Evolutionary conservation across 2,329 filamentous ascomycete species (phyloP).

Genomic region (Ilyonectria robusta): DNA sequence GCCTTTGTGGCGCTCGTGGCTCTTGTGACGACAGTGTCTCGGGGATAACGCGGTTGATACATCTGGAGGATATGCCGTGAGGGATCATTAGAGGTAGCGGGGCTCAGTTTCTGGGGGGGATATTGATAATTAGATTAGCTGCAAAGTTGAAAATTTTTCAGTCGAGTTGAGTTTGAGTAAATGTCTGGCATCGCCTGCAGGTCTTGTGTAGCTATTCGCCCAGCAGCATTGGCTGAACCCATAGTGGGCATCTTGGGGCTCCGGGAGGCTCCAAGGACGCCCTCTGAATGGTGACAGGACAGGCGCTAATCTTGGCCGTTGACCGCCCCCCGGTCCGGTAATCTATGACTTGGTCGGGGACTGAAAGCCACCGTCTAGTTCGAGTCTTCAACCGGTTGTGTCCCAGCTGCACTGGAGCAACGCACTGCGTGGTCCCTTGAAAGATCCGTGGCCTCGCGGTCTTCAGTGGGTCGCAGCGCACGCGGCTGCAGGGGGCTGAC

Average conservation of each 20-base stretch:
- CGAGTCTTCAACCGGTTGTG: background rate
- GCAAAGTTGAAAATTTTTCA: background rate
- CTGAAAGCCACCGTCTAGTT: background rate
- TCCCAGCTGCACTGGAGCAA: background rate
- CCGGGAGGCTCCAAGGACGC: background rate
- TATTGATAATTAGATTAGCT: background rate
- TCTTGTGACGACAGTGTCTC: background rate
- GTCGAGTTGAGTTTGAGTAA: background rate
- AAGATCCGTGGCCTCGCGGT: background rate
- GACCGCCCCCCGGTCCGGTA: background rate
- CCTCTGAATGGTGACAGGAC: background rate
- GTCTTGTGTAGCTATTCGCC: background rate
- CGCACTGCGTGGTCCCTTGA: background rate
- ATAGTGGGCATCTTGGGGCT: background rate
- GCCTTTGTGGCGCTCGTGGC: background rate
- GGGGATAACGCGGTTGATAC: conserved; percentile 28
- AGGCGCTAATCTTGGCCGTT: background rate
- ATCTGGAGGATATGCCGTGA: background rate
- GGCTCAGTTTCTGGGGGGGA: background rate
- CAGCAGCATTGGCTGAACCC: background rate
- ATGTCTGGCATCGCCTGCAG: background rate
- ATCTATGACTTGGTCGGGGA: conserved; percentile 1
- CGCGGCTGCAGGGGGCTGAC: conserved; percentile 30
- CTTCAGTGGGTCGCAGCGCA: conserved; percentile 15
- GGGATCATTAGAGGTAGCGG: background rate